Percentiles rank a stretch among this genome's conserved stretches.
Conservation (phyloP, 2,329 filamentous ascomycete genomes). For the Neonectria ditissima region DNA sequence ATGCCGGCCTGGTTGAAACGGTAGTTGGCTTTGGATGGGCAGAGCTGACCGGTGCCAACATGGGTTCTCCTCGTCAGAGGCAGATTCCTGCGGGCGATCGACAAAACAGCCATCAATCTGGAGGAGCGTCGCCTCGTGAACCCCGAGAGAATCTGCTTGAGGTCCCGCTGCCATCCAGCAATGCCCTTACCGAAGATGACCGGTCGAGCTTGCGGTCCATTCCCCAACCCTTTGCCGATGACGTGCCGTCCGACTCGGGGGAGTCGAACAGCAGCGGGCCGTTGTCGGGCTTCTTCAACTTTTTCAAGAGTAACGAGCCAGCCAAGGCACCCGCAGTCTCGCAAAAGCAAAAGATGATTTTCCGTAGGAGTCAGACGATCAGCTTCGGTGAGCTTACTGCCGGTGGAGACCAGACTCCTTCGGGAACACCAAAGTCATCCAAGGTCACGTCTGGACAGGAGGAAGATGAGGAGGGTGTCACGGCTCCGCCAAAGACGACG, state of each 20-base stretch:
- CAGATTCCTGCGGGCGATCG: conserved; percentile 54
- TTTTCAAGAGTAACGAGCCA: conserved; percentile 73
- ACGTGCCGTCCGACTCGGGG: conserved; percentile 43
- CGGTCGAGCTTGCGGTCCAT: conserved; percentile 66
- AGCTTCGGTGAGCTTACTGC: conserved; percentile 33
- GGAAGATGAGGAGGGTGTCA: conserved; percentile 60
- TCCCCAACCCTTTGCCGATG: conserved; percentile 45
- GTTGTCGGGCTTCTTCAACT: conserved; percentile 74
- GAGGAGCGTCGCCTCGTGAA: conserved; percentile 50
- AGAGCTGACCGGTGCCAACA: conserved; percentile 82
- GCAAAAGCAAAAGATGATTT: conserved; percentile 76
- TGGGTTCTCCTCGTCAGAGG: conserved; percentile 58
- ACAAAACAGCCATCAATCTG: conserved; percentile 49
- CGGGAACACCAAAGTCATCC: conserved; percentile 36
- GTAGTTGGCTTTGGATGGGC: conserved; percentile 95
- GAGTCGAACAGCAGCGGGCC: conserved; percentile 58
- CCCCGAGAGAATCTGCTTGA: conserved; percentile 58
- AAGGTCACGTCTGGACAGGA: conserved; percentile 65
- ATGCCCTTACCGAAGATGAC: conserved; percentile 77
- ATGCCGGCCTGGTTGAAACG: conserved; percentile 92
- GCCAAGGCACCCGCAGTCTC: conserved; percentile 62
- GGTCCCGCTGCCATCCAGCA: conserved; percentile 77
- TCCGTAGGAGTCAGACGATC: conserved; percentile 82
- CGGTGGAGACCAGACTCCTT: conserved; percentile 15
- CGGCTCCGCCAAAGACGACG: conserved; percentile 87